Conservation (phyloP, 192 early-diverging fungal species). For the Irineochytrium annulatum region DNA sequence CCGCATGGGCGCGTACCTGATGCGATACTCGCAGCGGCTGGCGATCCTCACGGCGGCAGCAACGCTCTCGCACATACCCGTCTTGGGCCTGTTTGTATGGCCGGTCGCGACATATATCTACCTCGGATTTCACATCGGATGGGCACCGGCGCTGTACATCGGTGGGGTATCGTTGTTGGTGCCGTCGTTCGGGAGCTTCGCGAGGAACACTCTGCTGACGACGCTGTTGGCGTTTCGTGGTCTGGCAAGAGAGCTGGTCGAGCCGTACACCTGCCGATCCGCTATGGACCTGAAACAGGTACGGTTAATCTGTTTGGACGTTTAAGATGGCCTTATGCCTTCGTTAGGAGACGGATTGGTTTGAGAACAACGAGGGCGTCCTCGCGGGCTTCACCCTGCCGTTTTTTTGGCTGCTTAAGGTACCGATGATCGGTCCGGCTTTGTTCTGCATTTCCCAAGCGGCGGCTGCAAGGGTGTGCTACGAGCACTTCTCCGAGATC, state of each 20-base stretch:
- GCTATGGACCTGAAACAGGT: conserved; percentile 21
- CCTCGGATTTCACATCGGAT: conserved; percentile 23
- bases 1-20: conserved; percentile 6
- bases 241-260: conserved; percentile 37
- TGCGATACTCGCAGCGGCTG: conserved; percentile 26
- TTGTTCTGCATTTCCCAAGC: conserved; percentile 30
- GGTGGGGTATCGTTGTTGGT: conserved; percentile 7
- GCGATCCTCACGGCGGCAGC: conserved; percentile 12
- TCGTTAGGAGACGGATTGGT: conserved; percentile 32
- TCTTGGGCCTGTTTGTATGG: conserved; percentile 28
- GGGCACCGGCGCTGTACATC: conserved; percentile 12
- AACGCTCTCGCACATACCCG: conserved; percentile 11
- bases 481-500: conserved; percentile 28
- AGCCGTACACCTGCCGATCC: conserved; percentile 36
- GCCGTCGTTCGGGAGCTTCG: conserved; percentile 31
- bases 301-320: not conserved
- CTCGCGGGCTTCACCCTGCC: conserved; percentile 34
- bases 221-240: conserved; percentile 22
- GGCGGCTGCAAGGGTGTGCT: conserved; percentile 21
- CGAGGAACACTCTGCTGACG: conserved; percentile 24
- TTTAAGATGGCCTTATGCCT: too few species aligned
- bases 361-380: conserved; percentile 23
- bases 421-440: conserved; percentile 31
- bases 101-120: conserved; percentile 32
- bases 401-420: conserved; percentile 23